A percentile compares a stretch with the other conserved stretches of the same genome.
phyloP scores from a whole-genome alignment of 2,329 filamentous ascomycete genomes.

The Aureobasidium sp. region DNA sequence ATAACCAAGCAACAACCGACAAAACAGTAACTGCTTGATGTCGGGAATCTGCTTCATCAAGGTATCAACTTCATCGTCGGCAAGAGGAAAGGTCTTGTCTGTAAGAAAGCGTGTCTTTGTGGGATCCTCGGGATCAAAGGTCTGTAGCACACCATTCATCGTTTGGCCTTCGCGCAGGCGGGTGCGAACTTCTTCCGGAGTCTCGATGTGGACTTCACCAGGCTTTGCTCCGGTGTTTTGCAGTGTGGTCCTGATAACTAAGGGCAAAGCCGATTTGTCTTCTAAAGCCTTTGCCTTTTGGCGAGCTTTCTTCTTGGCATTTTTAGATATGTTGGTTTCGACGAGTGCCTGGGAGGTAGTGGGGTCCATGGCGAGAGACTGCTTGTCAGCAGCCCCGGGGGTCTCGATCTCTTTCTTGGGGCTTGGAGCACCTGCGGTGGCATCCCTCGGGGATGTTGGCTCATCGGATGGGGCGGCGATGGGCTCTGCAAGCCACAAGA shows the following conservation, averaged over 20 bases:
- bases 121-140: constrained; percentile 3
- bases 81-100: constrained; percentile 11
- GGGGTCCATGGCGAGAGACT: neutral
- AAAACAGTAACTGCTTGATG: constrained; percentile 44
- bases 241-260: neutral
- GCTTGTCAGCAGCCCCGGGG: neutral
- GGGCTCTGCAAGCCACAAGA: constrained; percentile 46
- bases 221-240: neutral
- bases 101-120: neutral
- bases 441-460: neutral
- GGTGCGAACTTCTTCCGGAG: constrained; percentile 6
- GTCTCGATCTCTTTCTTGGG: neutral
- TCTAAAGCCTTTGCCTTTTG: constrained; percentile 6
- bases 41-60: constrained; percentile 37
- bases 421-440: neutral
- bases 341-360: neutral
- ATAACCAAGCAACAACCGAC: constrained; percentile 39
- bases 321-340: constrained; percentile 2
- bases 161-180: constrained; percentile 3
- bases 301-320: constrained; percentile 7
- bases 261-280: neutral
- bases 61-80: constrained; percentile 1
- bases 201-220: constrained; percentile 9
- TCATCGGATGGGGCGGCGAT: neutral
- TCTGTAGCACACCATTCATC: neutral